These are phyloP conservation scores for Neocucurbitaria cava DNA, from an alignment of 2,329 filamentous ascomycete species.

Conservation along the genomic window DNA sequence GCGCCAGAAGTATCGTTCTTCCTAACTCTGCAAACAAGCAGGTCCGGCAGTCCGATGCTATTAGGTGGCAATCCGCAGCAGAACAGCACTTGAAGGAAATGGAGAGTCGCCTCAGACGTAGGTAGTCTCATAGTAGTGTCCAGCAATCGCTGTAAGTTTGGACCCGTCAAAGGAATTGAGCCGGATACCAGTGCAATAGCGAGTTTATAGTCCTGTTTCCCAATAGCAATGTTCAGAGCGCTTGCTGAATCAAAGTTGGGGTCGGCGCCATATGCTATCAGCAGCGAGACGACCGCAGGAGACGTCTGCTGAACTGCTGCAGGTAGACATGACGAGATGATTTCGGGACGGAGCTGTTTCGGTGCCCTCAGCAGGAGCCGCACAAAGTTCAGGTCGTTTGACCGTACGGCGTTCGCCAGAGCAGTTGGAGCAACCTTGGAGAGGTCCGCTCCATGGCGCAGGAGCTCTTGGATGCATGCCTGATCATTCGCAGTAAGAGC, in stretches of 20 bases:
- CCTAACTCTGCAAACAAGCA: slow-evolving; percentile 39
- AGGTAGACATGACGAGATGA: slow-evolving; percentile 42
- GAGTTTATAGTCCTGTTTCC: slow-evolving; percentile 37
- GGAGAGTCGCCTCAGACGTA: slow-evolving; percentile 33
- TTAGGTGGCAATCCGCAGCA: slow-evolving; percentile 42
- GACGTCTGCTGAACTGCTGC: slow-evolving; percentile 43
- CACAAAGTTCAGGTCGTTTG: slow-evolving; percentile 39
- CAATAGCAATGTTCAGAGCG: slow-evolving; percentile 42
- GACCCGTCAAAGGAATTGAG: slow-evolving; percentile 26
- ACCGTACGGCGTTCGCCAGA: slow-evolving; percentile 39
- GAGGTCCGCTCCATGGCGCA: slow-evolving; percentile 45
- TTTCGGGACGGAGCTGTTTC: slow-evolving; percentile 37
- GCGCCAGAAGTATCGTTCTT: slow-evolving; percentile 38
- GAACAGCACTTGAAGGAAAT: slow-evolving; percentile 41
- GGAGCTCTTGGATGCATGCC: slow-evolving; percentile 39
- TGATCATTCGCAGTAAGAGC: slow-evolving; percentile 42
- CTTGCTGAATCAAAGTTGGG: slow-evolving; percentile 45
- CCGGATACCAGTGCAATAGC: slow-evolving; percentile 39
- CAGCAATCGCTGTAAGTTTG: slow-evolving; percentile 38
- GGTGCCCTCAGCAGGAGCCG: slow-evolving; percentile 41
- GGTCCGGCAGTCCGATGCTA: slow-evolving; percentile 33
- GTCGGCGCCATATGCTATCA: slow-evolving; percentile 43
- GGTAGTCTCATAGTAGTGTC: slow-evolving; percentile 39
- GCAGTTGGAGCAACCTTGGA: slow-evolving; percentile 38
- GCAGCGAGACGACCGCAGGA: slow-evolving; percentile 34